These are phyloP conservation scores for Fusarium floridanum DNA, from an alignment of 2,329 filamentous ascomycete genomes.

Conservation along the genomic window DNA sequence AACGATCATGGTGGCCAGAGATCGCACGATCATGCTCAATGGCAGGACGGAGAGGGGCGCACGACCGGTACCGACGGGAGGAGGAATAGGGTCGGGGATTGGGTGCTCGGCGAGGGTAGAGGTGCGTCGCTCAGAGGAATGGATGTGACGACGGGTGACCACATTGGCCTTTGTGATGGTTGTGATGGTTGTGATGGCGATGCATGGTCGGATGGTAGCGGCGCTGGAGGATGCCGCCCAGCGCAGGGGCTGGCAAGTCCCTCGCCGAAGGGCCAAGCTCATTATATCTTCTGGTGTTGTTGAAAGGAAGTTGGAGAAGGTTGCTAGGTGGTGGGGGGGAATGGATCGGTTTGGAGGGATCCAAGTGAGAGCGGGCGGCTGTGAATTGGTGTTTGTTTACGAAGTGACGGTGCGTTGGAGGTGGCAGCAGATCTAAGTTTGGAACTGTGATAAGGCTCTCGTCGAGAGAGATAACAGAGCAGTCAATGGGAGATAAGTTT, in stretches of 20 bases:
- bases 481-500: conserved; percentile 38
- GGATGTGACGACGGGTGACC: conserved; percentile 48
- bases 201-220: conserved; percentile 36
- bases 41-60: conserved; percentile 76
- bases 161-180: conserved; percentile 33
- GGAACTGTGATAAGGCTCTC: background rate
- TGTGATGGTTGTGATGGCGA: conserved; percentile 38
- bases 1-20: conserved; percentile 75
- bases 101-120: conserved; percentile 52
- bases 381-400: conserved; percentile 29
- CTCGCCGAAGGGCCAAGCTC: conserved; percentile 46
- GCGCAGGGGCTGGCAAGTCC: conserved; percentile 43
- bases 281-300: conserved; percentile 37
- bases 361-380: conserved; percentile 27
- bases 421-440: background rate
- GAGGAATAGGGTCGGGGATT: conserved; percentile 48
- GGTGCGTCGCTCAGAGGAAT: conserved; percentile 54
- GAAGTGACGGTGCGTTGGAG: background rate
- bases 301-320: background rate
- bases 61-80: conserved; percentile 45
- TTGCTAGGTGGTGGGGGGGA: conserved; percentile 14
- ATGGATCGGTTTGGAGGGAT: conserved; percentile 38
- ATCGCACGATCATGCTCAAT: conserved; percentile 74
- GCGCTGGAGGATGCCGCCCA: conserved; percentile 37
- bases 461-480: conserved; percentile 3